Conservation (phyloP, 1,284 basidiomycete genomes). For the Pulveroboletus sp. region DNA sequence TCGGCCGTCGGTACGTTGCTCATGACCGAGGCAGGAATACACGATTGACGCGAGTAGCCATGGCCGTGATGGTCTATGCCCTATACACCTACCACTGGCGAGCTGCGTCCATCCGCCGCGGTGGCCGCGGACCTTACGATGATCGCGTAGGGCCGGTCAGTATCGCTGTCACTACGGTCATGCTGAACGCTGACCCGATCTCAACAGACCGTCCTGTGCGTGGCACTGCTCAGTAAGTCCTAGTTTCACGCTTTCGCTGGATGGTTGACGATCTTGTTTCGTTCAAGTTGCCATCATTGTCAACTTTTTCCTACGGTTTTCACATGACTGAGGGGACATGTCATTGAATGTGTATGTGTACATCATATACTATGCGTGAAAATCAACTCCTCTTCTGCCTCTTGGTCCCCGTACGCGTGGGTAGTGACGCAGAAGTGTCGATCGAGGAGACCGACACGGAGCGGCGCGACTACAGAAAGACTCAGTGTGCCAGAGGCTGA, state of each 20-base stretch:
- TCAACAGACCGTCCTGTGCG: conserved; percentile 79
- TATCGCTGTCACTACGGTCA: conserved; percentile 23
- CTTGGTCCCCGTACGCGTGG: conserved; percentile 53
- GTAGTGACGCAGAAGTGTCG: conserved; percentile 57
- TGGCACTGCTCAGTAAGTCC: conserved; percentile 76
- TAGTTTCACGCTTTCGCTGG: not conserved
- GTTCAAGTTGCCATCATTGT: conserved; percentile 78
- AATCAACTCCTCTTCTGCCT: conserved; percentile 55
- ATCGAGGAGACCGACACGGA: conserved; percentile 67
- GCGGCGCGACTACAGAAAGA: conserved; percentile 47
- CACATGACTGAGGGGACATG: conserved; percentile 36
- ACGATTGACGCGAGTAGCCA: conserved; percentile 55
- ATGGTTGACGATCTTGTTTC: conserved; percentile 2
- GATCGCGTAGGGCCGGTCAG: conserved; percentile 87
- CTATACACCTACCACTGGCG: conserved; percentile 96
- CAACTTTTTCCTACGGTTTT: conserved; percentile 87
- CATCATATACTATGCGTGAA: conserved; percentile 6
- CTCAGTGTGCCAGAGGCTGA: not conserved
- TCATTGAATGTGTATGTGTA: conserved; percentile 4
- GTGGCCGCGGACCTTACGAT: conserved; percentile 95
- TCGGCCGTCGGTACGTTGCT: conserved; percentile 76
- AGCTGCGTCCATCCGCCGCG: conserved; percentile 87
- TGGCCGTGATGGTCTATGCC: conserved; percentile 97
- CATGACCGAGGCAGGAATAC: not conserved
- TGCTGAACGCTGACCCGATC: conserved; percentile 11